phyloP scores from a whole-genome alignment of 2,329 filamentous ascomycete genomes.

The Paracoccidioides lutzii region DNA sequence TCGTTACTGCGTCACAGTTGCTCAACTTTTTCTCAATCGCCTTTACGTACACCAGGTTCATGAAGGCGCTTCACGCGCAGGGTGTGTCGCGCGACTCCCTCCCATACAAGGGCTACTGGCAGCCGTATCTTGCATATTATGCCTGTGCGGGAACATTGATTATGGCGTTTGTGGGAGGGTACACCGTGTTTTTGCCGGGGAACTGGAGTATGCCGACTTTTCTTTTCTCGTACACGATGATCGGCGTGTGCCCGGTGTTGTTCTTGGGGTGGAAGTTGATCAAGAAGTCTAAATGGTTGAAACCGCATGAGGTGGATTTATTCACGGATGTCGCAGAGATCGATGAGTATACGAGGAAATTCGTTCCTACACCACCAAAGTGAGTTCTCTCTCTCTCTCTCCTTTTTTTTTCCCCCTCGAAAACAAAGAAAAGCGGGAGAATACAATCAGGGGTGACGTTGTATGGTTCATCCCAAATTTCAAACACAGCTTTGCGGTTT shows the following conservation, averaged over 20 bases:
- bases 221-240: slow-evolving; percentile 65
- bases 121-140: slow-evolving; percentile 47
- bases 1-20: slow-evolving; percentile 31
- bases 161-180: slow-evolving; percentile 72
- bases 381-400: slow-evolving; percentile 21
- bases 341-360: slow-evolving; percentile 54
- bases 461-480: background rate
- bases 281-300: slow-evolving; percentile 48
- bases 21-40: slow-evolving; percentile 37
- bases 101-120: slow-evolving; percentile 32
- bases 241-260: slow-evolving; percentile 55
- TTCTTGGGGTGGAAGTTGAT: slow-evolving; percentile 60
- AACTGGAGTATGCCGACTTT: slow-evolving; percentile 63
- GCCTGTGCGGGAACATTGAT: slow-evolving; percentile 49
- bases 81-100: slow-evolving; percentile 24
- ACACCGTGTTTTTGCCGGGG: slow-evolving; percentile 47
- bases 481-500: background rate
- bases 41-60: slow-evolving; percentile 36
- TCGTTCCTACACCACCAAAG: slow-evolving; percentile 42
- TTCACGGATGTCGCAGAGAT: slow-evolving; percentile 50
- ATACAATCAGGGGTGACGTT: background rate
- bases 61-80: slow-evolving; percentile 30
- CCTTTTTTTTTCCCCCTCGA: background rate
- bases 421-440: too few relatives aligned
- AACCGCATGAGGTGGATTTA: slow-evolving; percentile 50